These are phyloP conservation scores for Termitomyces sp. DNA, from an alignment of 768 basidiomycete genomes.

Conservation along the genomic window DNA sequence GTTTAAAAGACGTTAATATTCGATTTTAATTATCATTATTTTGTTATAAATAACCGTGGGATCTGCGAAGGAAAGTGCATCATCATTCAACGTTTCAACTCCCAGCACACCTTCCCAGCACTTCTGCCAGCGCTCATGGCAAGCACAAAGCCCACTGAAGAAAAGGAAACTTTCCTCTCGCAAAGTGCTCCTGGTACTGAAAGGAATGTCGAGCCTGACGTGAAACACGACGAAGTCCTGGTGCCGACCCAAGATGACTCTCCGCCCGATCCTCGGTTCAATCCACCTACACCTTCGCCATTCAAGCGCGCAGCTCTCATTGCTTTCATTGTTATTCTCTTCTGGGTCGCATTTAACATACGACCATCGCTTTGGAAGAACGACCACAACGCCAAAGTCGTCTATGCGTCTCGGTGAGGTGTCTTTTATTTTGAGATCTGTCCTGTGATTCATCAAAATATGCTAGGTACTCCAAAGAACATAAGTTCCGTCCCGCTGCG, in stretches of 20 bases:
- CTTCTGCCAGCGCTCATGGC: neutral
- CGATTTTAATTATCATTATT: neutral
- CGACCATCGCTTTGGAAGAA: constrained; percentile 22
- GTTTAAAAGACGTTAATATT: too few relatives aligned
- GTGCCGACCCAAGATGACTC: neutral
- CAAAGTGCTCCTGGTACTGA: constrained; percentile 4
- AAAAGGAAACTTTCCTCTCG: constrained; percentile 6
- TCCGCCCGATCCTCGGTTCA: constrained; percentile 30
- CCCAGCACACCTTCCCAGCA: neutral
- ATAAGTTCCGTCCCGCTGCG: constrained; percentile 81
- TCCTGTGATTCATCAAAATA: neutral
- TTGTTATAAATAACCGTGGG: neutral
- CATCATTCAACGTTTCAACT: neutral
- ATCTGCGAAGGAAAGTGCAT: neutral
- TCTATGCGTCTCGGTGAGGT: constrained; percentile 64
- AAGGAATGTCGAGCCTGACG: neutral
- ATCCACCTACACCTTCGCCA: constrained; percentile 37
- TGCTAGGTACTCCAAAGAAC: constrained; percentile 76
- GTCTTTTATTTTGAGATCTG: neutral
- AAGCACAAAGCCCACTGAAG: neutral
- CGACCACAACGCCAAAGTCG: constrained; percentile 40
- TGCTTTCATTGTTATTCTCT: constrained; percentile 36
- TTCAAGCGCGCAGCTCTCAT: constrained; percentile 50
- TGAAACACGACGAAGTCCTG: neutral
- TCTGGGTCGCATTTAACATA: constrained; percentile 44